Conservation (phyloP, 1,139 yeast genomes). For the Protomyces lactucae-debilis region DNA sequence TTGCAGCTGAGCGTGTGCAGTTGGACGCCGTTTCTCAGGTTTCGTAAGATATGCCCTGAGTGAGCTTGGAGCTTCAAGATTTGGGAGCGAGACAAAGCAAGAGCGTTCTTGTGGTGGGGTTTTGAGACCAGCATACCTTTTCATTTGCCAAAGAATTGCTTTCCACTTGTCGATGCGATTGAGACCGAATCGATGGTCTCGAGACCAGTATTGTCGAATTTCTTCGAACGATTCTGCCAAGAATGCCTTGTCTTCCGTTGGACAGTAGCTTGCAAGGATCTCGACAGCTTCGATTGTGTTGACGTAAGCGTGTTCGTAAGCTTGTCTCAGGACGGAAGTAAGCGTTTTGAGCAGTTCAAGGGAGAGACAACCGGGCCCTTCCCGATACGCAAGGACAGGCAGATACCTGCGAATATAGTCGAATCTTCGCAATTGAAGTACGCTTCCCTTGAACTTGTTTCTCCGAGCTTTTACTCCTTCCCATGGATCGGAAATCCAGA, state of each 20-base stretch:
- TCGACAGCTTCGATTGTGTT: background rate
- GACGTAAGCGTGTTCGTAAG: background rate
- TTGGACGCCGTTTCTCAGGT: background rate
- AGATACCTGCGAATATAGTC: conserved; percentile 6
- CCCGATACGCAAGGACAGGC: conserved; percentile 11
- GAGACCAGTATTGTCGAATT: background rate
- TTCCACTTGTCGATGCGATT: conserved; percentile 3
- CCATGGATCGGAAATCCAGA: conserved; percentile 10
- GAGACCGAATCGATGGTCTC: background rate
- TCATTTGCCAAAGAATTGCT: background rate
- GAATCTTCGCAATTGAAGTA: background rate
- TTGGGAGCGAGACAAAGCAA: background rate
- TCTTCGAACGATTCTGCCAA: background rate
- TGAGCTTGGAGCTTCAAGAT: background rate
- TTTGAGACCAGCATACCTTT: background rate
- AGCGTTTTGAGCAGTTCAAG: background rate
- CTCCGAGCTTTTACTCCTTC: conserved; percentile 13
- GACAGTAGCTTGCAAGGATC: conserved; percentile 1
- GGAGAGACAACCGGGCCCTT: background rate
- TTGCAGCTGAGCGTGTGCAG: background rate
- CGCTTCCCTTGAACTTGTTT: background rate
- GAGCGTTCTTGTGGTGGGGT: background rate
- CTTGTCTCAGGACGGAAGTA: background rate
- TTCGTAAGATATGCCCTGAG: background rate
- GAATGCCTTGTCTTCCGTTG: background rate